A percentile compares a stretch with the other conserved stretches of the same genome.
phyloP scores from a whole-genome alignment of 495 filamentous ascomycete genomes.

The Penicillium turbatum region DNA sequence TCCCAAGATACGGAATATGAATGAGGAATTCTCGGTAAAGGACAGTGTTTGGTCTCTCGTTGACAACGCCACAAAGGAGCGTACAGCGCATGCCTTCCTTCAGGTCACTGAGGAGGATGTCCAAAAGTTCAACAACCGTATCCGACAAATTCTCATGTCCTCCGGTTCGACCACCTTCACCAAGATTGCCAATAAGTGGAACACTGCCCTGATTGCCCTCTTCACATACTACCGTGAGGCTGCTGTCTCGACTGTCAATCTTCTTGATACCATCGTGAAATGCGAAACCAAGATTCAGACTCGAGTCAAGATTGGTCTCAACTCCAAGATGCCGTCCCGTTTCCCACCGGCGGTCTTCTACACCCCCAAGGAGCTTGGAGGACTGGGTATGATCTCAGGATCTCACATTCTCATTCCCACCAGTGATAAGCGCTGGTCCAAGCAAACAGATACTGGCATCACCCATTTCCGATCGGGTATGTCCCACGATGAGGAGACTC shows the following conservation, averaged over 20 bases:
- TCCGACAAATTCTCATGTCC: slow-evolving; percentile 98
- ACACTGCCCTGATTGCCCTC: slow-evolving; percentile 94
- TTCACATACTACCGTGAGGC: slow-evolving; percentile 99
- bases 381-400: slow-evolving; percentile 98
- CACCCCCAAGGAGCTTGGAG: slow-evolving; percentile 96
- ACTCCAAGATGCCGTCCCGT: slow-evolving; percentile 99
- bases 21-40: slow-evolving; percentile 95
- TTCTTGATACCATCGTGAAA: slow-evolving; percentile 98
- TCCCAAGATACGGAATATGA: slow-evolving; percentile 91
- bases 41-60: slow-evolving; percentile 98
- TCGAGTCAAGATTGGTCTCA: slow-evolving; percentile 96
- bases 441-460: slow-evolving; percentile 95
- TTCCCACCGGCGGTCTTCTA: slow-evolving; percentile 99
- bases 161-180: slow-evolving; percentile 99
- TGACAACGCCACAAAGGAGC: slow-evolving; percentile 92
- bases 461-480: slow-evolving; percentile 98
- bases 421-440: slow-evolving; percentile 96
- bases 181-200: slow-evolving; percentile 99
- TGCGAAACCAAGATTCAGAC: slow-evolving; percentile 99
- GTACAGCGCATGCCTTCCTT: slow-evolving; percentile 96
- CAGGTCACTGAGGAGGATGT: slow-evolving; percentile 98
- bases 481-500: slow-evolving; percentile 96
- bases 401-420: slow-evolving; percentile 98
- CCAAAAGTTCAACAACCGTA: slow-evolving; percentile 98
- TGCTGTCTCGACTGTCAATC: slow-evolving; percentile 91